phyloP scores from a whole-genome alignment of 1,284 basidiomycete genomes.

The Stygiomarasmius scandens region DNA sequence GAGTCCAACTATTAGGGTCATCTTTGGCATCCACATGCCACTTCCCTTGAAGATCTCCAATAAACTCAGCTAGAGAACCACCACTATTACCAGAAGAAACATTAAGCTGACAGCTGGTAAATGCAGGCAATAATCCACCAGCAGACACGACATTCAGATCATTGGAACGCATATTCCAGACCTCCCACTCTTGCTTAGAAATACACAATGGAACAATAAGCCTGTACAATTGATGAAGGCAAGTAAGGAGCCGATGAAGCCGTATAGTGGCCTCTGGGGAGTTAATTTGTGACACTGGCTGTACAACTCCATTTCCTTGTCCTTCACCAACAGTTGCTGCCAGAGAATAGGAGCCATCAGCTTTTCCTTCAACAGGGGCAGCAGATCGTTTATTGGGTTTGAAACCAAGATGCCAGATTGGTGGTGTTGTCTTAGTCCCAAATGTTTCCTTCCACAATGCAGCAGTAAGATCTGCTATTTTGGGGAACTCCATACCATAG shows the following conservation, averaged over 20 bases:
- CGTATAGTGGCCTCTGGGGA: not conserved
- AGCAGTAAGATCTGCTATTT: too few relatives aligned
- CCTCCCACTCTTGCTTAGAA: slow-evolving; percentile 17
- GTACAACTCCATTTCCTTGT: slow-evolving; percentile 8
- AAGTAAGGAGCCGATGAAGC: not conserved
- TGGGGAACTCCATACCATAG: not conserved
- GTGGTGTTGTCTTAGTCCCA: not conserved
- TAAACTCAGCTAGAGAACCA: slow-evolving; percentile 5
- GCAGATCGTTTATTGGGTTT: not conserved
- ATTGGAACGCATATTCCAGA: not conserved
- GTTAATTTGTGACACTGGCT: slow-evolving; percentile 13
- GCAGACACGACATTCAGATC: slow-evolving; percentile 14
- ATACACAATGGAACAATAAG: slow-evolving; percentile 13
- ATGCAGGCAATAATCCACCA: slow-evolving; percentile 7
- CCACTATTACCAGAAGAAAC: slow-evolving; percentile 7
- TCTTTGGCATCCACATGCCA: slow-evolving; percentile 13
- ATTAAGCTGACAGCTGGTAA: slow-evolving; percentile 10
- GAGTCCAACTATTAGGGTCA: slow-evolving; percentile 9
- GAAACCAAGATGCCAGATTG: not conserved
- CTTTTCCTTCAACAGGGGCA: too few relatives aligned
- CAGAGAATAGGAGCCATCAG: slow-evolving; percentile 13
- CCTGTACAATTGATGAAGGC: slow-evolving; percentile 9
- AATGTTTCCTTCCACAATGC: not conserved
- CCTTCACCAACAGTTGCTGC: slow-evolving; percentile 15
- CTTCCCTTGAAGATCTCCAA: slow-evolving; percentile 6